These are phyloP conservation scores for Pneumocystis wakefieldiae DNA, from an alignment of 1,139 yeast species.

Conservation along the genomic window DNA sequence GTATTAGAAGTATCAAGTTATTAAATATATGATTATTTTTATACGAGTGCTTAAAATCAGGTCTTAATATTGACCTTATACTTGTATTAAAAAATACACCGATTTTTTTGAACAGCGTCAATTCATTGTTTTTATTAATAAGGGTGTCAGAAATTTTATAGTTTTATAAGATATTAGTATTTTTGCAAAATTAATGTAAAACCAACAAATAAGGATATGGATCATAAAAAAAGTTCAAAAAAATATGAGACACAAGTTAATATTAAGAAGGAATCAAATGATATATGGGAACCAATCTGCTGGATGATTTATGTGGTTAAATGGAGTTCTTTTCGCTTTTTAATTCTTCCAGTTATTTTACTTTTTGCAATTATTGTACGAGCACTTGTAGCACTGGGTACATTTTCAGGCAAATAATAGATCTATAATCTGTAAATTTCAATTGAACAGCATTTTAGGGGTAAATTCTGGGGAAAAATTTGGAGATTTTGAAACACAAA, in stretches of 20 bases:
- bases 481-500: constrained; percentile 96
- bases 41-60: too few species aligned
- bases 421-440: background rate
- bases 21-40: too few species aligned
- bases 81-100: too few species aligned
- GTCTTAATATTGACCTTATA: too few species aligned
- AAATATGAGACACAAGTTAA: background rate
- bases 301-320: background rate
- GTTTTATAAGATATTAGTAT: too few species aligned
- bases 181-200: too few species aligned
- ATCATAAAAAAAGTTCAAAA: background rate
- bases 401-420: constrained; percentile 54
- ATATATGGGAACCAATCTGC: background rate
- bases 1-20: too few species aligned
- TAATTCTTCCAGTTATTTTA: constrained; percentile 34
- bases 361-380: constrained; percentile 62
- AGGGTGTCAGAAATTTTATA: too few species aligned
- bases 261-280: background rate
- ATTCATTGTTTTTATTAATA: too few species aligned
- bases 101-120: too few species aligned
- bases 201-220: background rate
- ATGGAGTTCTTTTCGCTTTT: constrained; percentile 1
- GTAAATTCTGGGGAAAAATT: constrained; percentile 50
- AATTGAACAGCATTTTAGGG: constrained; percentile 6
- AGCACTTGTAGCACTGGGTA: constrained; percentile 77